These are phyloP conservation scores for Petunia hybrid DNA, from an alignment of 305 asterid species.

Conservation along the genomic window DNA sequence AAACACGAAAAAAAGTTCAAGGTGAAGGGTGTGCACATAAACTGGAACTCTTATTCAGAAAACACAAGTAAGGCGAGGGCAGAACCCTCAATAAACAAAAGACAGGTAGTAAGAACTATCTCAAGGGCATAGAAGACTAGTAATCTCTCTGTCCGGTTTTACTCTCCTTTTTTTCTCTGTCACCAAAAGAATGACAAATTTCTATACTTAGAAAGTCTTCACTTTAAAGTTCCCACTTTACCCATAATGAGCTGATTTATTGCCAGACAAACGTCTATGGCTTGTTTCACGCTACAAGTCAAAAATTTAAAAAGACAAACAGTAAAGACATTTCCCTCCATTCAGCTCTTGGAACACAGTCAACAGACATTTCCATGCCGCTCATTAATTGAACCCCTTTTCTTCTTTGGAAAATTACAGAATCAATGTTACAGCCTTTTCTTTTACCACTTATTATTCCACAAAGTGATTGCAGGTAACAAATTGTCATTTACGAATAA, in stretches of 20 bases:
- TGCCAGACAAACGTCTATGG: too few species aligned
- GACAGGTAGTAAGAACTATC: conserved; percentile 5
- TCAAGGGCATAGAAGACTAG: background rate
- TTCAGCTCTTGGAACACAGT: background rate
- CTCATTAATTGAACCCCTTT: background rate
- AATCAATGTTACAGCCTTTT: conserved; percentile 10
- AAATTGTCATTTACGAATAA: background rate
- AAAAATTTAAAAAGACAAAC: background rate
- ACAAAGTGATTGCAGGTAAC: conserved; percentile 9
- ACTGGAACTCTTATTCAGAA: background rate
- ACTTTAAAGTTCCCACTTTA: conserved; percentile 3
- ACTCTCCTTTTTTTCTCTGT: too few species aligned
- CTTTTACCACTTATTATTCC: background rate
- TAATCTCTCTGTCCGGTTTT: background rate
- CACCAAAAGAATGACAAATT: too few species aligned
- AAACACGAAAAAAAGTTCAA: background rate
- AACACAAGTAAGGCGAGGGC: background rate
- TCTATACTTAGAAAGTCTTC: background rate
- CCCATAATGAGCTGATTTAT: too few species aligned
- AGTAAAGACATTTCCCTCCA: background rate
- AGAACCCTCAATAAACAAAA: conserved; percentile 12
- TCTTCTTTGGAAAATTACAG: background rate
- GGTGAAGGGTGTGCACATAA: conserved; percentile 9
- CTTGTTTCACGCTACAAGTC: too few species aligned
- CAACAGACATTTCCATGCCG: conserved; percentile 2